Evolutionary conservation across 768 basidiomycete genomes (phyloP).

Genomic region (Candolleomyces aberdarensis): DNA sequence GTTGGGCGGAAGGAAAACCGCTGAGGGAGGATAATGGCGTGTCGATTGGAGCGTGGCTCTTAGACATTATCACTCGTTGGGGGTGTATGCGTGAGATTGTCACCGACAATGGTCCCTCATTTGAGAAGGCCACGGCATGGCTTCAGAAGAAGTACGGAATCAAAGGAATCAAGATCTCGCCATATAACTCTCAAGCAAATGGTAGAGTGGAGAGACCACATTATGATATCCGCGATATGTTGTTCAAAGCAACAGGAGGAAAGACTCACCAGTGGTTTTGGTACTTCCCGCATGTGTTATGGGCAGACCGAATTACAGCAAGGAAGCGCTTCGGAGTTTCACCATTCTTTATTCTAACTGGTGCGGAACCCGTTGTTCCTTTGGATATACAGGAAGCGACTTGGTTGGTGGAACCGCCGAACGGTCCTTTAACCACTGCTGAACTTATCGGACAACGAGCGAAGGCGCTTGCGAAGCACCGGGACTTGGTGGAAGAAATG

Average conservation of each 20-base stretch:
- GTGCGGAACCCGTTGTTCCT: conserved; percentile 26
- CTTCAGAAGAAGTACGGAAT: conserved; percentile 21
- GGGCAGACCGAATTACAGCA: conserved; percentile 29
- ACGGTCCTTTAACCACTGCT: conserved; percentile 7
- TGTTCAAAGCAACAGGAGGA: conserved; percentile 18
- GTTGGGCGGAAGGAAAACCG: conserved; percentile 20
- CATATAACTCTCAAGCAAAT: conserved; percentile 22
- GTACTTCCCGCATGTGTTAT: conserved; percentile 25
- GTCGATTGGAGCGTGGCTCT: conserved; percentile 20
- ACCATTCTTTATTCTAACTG: conserved; percentile 27
- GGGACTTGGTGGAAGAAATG: conserved; percentile 17
- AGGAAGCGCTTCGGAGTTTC: conserved; percentile 23
- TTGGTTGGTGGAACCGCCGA: conserved; percentile 21
- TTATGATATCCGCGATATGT: conserved; percentile 18
- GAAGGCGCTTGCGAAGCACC: conserved; percentile 17
- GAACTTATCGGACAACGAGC: conserved; percentile 21
- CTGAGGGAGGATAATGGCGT: conserved; percentile 17
- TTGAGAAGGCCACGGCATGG: conserved; percentile 15
- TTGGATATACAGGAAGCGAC: conserved; percentile 26
- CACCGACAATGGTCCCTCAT: conserved; percentile 35
- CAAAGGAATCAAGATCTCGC: conserved; percentile 15
- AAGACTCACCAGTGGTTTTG: conserved; percentile 27
- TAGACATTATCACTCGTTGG: conserved; percentile 34
- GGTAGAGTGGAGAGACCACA: conserved; percentile 19
- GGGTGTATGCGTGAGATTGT: conserved; percentile 34